These are phyloP conservation scores for Gleditsia sinensis DNA, from an alignment of 306 rosid genomes.

Conservation along the genomic window DNA sequence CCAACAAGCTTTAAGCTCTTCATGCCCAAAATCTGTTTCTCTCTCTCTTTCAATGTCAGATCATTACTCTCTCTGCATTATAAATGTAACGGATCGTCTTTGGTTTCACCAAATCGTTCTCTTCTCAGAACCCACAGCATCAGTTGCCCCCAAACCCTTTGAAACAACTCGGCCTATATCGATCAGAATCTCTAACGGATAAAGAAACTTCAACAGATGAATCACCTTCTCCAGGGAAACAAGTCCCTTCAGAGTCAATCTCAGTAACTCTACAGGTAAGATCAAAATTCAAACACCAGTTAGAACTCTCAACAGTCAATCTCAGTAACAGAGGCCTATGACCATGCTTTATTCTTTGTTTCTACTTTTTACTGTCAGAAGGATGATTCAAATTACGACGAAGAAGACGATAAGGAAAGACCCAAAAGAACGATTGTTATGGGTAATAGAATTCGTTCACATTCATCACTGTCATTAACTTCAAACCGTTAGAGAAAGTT, in stretches of 20 bases:
- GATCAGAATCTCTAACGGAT: conserved; percentile 45
- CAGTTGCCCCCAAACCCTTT: conserved; percentile 23
- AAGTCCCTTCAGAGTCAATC: conserved; percentile 43
- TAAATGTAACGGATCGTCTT: conserved; percentile 69
- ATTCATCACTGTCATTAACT: conserved; percentile 47
- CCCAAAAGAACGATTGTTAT: conserved; percentile 26
- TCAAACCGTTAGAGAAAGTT: conserved; percentile 25
- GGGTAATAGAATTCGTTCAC: conserved; percentile 34
- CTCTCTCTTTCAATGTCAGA: conserved; percentile 47
- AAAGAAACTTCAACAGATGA: conserved; percentile 47
- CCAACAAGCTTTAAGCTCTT: conserved; percentile 15
- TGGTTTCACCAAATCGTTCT: conserved; percentile 79
- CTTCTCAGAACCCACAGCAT: conserved; percentile 47
- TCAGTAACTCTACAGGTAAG: conserved; percentile 49
- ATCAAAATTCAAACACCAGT: background rate
- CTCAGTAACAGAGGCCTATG: background rate
- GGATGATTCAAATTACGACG: conserved; percentile 44
- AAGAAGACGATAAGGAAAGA: conserved; percentile 36
- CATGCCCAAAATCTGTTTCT: conserved; percentile 27
- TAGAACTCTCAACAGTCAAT: background rate
- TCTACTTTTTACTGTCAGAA: conserved; percentile 12
- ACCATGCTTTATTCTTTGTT: conserved; percentile 10
- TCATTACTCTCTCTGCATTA: conserved; percentile 35
- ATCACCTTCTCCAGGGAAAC: conserved; percentile 33
- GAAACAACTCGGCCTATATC: conserved; percentile 20